Evolutionary conservation across 2,329 filamentous ascomycete species (phyloP), one percentile per base, ranked within the genome.

Genomic region (Septoria linicola): DNA sequence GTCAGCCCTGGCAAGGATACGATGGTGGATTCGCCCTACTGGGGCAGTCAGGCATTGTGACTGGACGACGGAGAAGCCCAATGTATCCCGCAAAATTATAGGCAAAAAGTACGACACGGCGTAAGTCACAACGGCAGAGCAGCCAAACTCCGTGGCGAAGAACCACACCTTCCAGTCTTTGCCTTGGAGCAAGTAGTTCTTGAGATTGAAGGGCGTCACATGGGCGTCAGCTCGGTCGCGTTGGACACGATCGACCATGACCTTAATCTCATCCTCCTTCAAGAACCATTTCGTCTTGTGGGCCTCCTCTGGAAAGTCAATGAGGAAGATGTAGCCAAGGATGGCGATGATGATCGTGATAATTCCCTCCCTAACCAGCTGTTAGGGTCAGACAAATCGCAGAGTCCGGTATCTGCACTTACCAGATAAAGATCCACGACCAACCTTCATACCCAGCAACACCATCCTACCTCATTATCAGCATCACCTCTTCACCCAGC

Each of bases 81-180:
- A 80, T n/a, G 76, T 76, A 10, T 69, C 59, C 3, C 64, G 63
- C 8, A 95, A 80, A 60, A 93, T 87, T 62, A 91, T 80, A 6
- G 88, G 88, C 3, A 92, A 72, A 64, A 90, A 91, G 68, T 87
- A 92, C 2, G 86, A 85, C 7, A 92, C 79, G 0, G 87, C 81
- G 66, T 92, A 92, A 2, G 78, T 78, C 42, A 87, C 79, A 11
- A 85, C 85, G 1, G 87, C 89, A 1, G 80, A 80, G 67, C 80
- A 80, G 71, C 74, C 74, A 65, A 76, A 79, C 39, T 79, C 73
- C 63, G 77, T 53, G 0, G 73, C 77, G 53, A 77, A 80, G 3
- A 65, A 71, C 77, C 78, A 80, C 43, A 80, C 70, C 55, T 80
- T 79, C 49, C 71, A 58, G 55, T 80, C 77, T 1, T 34, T 23